A percentile compares a stretch with the other conserved stretches of the same genome.
Evolutionary conservation across 495 filamentous ascomycete species (phyloP).

Genomic region (Tuber indicum): DNA sequence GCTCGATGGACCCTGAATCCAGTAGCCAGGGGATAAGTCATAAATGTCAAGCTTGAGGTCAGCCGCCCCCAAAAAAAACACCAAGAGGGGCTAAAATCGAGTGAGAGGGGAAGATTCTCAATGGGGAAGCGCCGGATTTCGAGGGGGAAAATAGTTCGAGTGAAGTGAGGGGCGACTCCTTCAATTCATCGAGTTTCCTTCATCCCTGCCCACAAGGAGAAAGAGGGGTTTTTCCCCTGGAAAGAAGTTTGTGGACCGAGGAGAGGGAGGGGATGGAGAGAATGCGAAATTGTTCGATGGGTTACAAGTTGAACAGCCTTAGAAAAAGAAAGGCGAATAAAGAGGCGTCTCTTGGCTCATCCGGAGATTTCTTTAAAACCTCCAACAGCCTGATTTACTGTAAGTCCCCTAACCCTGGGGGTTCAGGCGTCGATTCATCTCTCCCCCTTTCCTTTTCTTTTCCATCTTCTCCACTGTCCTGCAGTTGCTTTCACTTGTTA

Average conservation of each 20-base stretch:
- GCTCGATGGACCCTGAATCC: background rate
- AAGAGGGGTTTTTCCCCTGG: background rate
- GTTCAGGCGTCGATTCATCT: constrained; percentile 1
- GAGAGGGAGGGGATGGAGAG: background rate
- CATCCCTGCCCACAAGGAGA: background rate
- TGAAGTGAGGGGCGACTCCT: background rate
- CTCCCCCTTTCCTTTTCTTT: constrained; percentile 1
- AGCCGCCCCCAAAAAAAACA: background rate
- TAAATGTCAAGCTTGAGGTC: background rate
- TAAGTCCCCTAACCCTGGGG: background rate
- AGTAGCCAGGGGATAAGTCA: background rate
- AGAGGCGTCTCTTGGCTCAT: background rate
- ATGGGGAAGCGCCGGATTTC: background rate
- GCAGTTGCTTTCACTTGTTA: background rate
- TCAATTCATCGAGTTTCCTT: background rate
- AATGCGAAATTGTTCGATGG: background rate
- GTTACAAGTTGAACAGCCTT: background rate
- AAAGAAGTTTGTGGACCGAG: background rate
- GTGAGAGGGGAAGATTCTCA: background rate
- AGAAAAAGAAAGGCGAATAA: background rate
- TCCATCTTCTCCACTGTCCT: background rate
- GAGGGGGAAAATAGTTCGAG: background rate
- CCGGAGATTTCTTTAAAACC: constrained; percentile 4
- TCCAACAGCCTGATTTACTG: background rate
- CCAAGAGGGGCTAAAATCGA: background rate